These are phyloP conservation scores for Colletotrichum sansevieriae DNA, from an alignment of 2,329 filamentous ascomycete genomes.

Conservation along the genomic window DNA sequence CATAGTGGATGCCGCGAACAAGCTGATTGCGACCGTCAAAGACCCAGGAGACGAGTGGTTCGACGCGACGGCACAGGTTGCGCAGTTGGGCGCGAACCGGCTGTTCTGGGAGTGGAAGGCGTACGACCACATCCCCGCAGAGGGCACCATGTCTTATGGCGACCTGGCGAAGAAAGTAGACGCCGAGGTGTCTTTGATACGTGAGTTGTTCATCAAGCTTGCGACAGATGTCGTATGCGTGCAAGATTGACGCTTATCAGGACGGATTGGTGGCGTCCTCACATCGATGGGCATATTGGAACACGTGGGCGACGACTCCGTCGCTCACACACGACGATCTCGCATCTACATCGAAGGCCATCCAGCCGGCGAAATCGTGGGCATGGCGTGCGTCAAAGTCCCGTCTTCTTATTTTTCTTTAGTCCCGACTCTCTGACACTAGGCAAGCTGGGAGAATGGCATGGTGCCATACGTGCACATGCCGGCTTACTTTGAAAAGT, in stretches of 20 bases:
- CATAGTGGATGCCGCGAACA: conserved; percentile 34
- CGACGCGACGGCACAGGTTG: conserved; percentile 29
- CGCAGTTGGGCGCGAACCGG: conserved; percentile 32
- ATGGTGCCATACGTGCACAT: conserved; percentile 42
- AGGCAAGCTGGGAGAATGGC: conserved; percentile 29
- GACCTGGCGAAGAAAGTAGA: conserved; percentile 49
- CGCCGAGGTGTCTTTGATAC: conserved; percentile 48
- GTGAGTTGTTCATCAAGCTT: conserved; percentile 21
- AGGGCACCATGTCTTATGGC: conserved; percentile 47
- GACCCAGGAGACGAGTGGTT: conserved; percentile 37
- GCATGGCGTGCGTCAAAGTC: conserved; percentile 26
- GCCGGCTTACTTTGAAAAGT: conserved; percentile 50
- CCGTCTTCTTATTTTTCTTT: background rate
- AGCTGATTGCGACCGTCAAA: conserved; percentile 26
- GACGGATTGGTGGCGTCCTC: conserved; percentile 29
- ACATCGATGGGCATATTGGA: conserved; percentile 31
- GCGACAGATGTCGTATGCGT: background rate
- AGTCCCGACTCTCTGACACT: background rate
- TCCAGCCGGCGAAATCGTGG: conserved; percentile 27
- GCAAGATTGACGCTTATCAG: conserved; percentile 5
- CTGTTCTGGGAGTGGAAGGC: conserved; percentile 51
- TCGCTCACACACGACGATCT: conserved; percentile 38
- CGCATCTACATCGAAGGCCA: conserved; percentile 31
- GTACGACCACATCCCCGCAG: conserved; percentile 50
- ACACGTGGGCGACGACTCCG: conserved; percentile 34